Conservation (phyloP, 257 asterid species). For the Ocimum tenuiflorum region DNA sequence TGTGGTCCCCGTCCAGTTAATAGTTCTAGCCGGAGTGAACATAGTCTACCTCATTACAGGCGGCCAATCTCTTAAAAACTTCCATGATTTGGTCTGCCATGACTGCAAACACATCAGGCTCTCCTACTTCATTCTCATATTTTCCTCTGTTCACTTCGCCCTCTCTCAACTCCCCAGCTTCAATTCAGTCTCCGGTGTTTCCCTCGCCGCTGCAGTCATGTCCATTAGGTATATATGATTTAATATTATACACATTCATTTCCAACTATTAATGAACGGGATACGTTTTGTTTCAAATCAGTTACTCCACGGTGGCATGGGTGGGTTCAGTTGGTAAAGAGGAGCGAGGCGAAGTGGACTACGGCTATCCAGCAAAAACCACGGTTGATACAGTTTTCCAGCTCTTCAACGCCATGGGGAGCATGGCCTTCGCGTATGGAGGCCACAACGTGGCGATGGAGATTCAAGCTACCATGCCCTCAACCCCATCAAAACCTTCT, state of each 20-base stretch:
- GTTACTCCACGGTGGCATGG: conserved; percentile 25
- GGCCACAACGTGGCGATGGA: conserved; percentile 38
- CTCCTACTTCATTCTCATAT: conserved; percentile 2
- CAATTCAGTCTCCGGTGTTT: conserved; percentile 14
- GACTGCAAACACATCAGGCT: neutral
- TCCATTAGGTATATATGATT: conserved; percentile 15
- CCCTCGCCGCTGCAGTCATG: conserved; percentile 16
- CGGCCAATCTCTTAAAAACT: neutral
- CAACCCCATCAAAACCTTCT: conserved; percentile 27
- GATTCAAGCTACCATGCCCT: conserved; percentile 41
- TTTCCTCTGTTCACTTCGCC: conserved; percentile 7
- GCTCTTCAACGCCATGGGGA: conserved; percentile 34
- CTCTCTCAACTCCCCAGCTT: conserved; percentile 17
- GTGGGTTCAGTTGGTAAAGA: conserved; percentile 23
- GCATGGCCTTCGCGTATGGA: conserved; percentile 30
- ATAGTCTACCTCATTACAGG: conserved; percentile 32
- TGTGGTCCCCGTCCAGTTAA: conserved; percentile 34
- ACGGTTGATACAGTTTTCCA: conserved; percentile 11
- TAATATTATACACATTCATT: too few relatives aligned
- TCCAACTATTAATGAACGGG: too few relatives aligned
- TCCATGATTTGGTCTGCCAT: neutral
- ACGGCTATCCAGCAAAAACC: conserved; percentile 6
- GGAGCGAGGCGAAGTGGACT: conserved; percentile 18
- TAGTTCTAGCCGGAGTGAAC: conserved; percentile 31
- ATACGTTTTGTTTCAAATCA: too few relatives aligned